A percentile compares a stretch with the other conserved stretches of the same genome.
These are phyloP conservation scores for Candida endomychidarum DNA, from an alignment of 805 yeast species.

Conservation along the genomic window DNA sequence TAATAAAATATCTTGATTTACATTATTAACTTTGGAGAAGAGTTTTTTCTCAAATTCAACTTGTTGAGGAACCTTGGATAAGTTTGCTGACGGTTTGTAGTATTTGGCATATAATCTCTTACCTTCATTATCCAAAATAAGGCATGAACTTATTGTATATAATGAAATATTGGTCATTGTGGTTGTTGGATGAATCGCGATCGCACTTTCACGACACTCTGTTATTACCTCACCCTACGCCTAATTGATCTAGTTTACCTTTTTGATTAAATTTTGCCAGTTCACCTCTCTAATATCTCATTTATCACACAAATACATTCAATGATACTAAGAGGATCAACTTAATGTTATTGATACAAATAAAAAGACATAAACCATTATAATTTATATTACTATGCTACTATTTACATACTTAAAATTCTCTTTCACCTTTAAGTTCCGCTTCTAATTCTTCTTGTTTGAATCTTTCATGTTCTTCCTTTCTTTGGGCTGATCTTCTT, in stretches of 20 bases:
- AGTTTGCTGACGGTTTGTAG: constrained; percentile 42
- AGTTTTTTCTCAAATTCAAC: constrained; percentile 71
- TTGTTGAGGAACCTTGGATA: constrained; percentile 55
- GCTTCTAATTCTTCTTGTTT: constrained; percentile 40
- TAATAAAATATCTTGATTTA: constrained; percentile 75
- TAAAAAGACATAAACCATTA: no score
- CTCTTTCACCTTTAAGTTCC: constrained; percentile 43
- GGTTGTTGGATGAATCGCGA: constrained; percentile 5
- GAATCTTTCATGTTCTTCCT: constrained; percentile 50
- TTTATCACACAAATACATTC: no score
- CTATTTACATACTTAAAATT: constrained; percentile 24
- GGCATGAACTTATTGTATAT: constrained; percentile 77
- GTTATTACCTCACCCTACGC: no score
- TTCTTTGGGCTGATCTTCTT: constrained; percentile 57
- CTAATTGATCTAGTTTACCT: no score
- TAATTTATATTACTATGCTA: constrained; percentile 1
- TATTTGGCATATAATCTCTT: constrained; percentile 81
- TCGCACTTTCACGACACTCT: no score
- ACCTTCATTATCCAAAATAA: constrained; percentile 81
- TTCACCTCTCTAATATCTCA: no score
- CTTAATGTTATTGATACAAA: no score
- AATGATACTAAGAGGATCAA: no score
- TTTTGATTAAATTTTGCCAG: no score
- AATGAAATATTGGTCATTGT: constrained; percentile 52
- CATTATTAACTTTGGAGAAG: constrained; percentile 74